phyloP scores from a whole-genome alignment of 2,329 filamentous ascomycete species.

The Scortechinia acanthostroma region DNA sequence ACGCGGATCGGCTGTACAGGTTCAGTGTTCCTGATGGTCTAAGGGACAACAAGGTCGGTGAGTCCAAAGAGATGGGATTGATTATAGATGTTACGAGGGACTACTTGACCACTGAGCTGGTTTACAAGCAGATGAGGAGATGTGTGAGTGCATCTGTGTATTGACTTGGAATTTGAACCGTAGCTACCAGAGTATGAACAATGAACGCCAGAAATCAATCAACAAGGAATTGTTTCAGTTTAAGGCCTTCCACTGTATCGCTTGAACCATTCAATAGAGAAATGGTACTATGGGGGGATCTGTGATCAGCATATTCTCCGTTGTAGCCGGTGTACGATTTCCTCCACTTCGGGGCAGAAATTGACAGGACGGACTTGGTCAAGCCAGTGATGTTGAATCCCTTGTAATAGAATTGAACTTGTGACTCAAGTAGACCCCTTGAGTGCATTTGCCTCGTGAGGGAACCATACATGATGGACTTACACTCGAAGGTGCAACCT shows the following conservation, averaged over 20 bases:
- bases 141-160: too few species aligned
- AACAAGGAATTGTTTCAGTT: background rate
- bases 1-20: conserved; percentile 20
- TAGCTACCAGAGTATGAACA: too few species aligned
- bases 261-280: background rate
- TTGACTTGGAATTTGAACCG: too few species aligned
- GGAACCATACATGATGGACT: background rate
- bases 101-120: conserved; percentile 14
- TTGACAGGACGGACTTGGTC: too few species aligned
- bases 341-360: too few species aligned
- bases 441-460: background rate
- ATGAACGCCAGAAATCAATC: too few species aligned
- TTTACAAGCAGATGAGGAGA: conserved; percentile 10
- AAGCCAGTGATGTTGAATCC: background rate
- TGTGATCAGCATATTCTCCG: background rate
- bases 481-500: background rate
- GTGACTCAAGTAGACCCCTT: background rate
- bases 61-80: conserved; percentile 12
- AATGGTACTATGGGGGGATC: background rate
- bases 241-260: background rate
- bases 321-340: too few species aligned
- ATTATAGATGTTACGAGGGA: conserved; percentile 13
- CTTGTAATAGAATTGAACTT: background rate
- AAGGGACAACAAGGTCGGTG: conserved; percentile 22
- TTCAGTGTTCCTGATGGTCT: conserved; percentile 28